Conservation (phyloP, 148 eudicot genomes). For the Dysphania ambrosioides region DNA sequence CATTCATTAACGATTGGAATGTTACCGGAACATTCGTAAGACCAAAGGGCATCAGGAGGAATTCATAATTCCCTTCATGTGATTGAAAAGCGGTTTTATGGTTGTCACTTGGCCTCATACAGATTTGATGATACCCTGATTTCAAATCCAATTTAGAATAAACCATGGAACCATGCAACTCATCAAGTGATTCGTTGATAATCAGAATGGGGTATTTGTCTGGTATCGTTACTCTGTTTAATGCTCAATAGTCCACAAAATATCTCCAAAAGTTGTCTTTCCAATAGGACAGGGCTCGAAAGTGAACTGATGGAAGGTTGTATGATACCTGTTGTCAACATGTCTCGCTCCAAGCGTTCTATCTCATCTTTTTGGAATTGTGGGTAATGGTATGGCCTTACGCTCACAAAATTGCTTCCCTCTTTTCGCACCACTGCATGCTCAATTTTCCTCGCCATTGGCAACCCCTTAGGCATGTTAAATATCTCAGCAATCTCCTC, state of each 20-base stretch:
- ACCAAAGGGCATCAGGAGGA: too few relatives aligned
- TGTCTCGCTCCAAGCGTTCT: neutral
- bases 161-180: neutral
- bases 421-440: neutral
- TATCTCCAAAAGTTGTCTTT: too few relatives aligned
- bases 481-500: neutral
- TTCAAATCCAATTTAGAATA: neutral
- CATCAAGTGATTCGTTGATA: neutral
- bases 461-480: neutral
- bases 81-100: too few relatives aligned
- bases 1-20: too few relatives aligned
- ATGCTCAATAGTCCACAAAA: too few relatives aligned
- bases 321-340: neutral
- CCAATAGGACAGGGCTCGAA: neutral
- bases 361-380: neutral
- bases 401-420: neutral
- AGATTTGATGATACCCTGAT: neutral
- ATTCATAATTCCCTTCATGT: too few relatives aligned
- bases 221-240: neutral
- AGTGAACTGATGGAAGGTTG: neutral
- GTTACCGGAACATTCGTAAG: too few relatives aligned
- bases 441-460: neutral
- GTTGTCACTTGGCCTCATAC: neutral
- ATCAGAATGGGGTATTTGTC: neutral
- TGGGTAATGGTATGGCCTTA: neutral